A percentile compares a stretch with the other conserved stretches of the same genome.
phyloP scores from a whole-genome alignment of 345 rosid genomes.

The Brassica cretica region DNA sequence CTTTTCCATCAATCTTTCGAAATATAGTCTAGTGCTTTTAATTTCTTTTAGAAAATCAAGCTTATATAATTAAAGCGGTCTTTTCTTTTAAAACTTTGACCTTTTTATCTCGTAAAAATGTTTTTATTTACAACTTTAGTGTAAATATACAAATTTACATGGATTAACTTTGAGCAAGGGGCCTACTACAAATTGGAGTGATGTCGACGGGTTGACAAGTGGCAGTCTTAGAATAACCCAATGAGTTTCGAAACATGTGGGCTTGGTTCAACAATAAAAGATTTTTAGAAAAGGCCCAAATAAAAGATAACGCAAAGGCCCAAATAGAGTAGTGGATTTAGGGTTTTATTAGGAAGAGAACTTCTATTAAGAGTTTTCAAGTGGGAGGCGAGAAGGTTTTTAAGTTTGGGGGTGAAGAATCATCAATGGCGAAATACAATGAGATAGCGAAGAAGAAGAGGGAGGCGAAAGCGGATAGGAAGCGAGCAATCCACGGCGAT shows the following conservation, averaged over 20 bases:
- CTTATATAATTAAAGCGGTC: too few relatives aligned
- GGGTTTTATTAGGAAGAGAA: slow-evolving; percentile 23
- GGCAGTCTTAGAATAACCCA: background rate
- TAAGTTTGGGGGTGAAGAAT: too few relatives aligned
- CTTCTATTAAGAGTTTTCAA: background rate
- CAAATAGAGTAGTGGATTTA: background rate
- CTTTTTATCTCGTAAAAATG: too few relatives aligned
- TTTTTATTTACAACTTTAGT: too few relatives aligned
- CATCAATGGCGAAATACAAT: slow-evolving; percentile 78
- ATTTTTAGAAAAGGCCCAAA: background rate
- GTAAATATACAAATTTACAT: too few relatives aligned
- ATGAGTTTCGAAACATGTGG: background rate
- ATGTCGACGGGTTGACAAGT: too few relatives aligned
- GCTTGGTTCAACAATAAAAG: background rate
- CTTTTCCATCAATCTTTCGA: too few relatives aligned
- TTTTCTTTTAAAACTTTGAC: too few relatives aligned
- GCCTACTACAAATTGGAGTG: too few relatives aligned
- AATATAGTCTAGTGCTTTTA: too few relatives aligned
- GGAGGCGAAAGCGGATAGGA: slow-evolving; percentile 54
- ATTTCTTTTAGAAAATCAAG: too few relatives aligned
- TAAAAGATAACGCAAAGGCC: background rate
- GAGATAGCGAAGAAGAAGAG: slow-evolving; percentile 73
- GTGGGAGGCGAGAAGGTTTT: background rate
- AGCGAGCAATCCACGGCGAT: slow-evolving; percentile 69
- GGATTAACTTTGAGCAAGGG: too few relatives aligned